Evolutionary conservation across 257 asterid genomes (phyloP), one percentile per base, ranked within the genome.

Genomic region (Nicotiana tabacum): DNA sequence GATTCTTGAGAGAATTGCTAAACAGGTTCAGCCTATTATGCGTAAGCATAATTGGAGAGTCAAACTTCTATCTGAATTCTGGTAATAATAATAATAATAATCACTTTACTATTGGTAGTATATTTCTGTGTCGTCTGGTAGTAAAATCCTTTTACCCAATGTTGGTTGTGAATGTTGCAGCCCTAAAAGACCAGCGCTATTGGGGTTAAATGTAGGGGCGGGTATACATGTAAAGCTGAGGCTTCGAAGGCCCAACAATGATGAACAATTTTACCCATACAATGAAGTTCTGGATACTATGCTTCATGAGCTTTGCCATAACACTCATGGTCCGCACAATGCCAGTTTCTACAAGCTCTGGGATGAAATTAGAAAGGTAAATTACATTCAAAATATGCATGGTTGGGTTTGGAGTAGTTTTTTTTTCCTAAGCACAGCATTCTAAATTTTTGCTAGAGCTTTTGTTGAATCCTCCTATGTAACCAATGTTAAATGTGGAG

Each of bases 231-330:
- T 96, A 55, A 96, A 94, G 66, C 78, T 96, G 87, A 93, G 99
- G 90, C 99, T 94, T 83, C 85, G 99, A 82, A 90, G 93, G 80
- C 80, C 88, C 33, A 87, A 93, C 87, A 90, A 85, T 27, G 98
- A 96, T 29, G 93, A 89, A n/a, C 94, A 90, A 29, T 96, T 94
- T 87, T 84, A 90, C 80, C 95, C 94, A 21, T 96, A 77, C 81
- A 84, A 94, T 86, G 88, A 90, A 87, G 90, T 96, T 85, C 83
- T 96, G 16, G 99, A 96, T 85, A 96, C 99, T 61, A 96, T 96
- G 98, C 98, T 96, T 66, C 99, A 96, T 72, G 99, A 96, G 88
- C 92, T 94, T 74, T 94, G 98, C 87, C 99, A 96, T 85, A 96
- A 94, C 74, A 89, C 62, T 72, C 97, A 94, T 85, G 90, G 97